These are phyloP conservation scores for Oropetium thomaeum DNA, from an alignment of 176 grass and related monocot species.

Conservation along the genomic window DNA sequence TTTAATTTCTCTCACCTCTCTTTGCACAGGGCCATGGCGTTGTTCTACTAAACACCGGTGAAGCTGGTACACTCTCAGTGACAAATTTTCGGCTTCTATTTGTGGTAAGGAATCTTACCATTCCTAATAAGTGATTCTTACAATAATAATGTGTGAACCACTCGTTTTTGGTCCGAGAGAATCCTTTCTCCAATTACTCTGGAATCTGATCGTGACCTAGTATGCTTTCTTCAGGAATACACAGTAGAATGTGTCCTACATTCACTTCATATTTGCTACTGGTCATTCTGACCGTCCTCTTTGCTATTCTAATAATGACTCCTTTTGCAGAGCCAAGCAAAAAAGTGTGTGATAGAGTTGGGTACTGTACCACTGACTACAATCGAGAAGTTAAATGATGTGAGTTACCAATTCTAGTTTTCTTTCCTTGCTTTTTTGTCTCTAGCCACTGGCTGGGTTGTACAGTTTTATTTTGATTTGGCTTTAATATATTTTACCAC, in stretches of 20 bases:
- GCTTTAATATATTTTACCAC: too few species aligned
- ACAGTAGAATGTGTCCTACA: neutral
- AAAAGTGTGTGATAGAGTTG: conserved; percentile 66
- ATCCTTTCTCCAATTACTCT: neutral
- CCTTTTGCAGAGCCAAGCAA: conserved; percentile 65
- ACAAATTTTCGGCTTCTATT: conserved; percentile 91
- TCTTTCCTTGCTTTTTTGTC: too few species aligned
- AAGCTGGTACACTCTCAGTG: conserved; percentile 66
- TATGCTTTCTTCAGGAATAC: neutral
- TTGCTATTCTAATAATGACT: neutral
- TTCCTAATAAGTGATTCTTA: neutral
- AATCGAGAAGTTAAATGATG: conserved; percentile 89
- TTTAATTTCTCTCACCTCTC: conserved; percentile 5
- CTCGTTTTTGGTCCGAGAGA: neutral
- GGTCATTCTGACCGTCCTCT: neutral
- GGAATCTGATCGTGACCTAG: conserved; percentile 2
- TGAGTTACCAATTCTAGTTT: too few species aligned
- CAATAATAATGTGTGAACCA: neutral
- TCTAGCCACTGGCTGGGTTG: too few species aligned
- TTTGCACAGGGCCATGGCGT: conserved; percentile 58
- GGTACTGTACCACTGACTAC: conserved; percentile 83
- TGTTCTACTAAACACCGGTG: conserved; percentile 63
- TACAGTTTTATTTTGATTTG: too few species aligned
- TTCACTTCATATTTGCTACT: conserved; percentile 12
- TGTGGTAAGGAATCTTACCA: conserved; percentile 55